A percentile compares a stretch with the other conserved stretches of the same genome.
phyloP scores from a whole-genome alignment of 257 asterid species.

The Plantago ovata region DNA sequence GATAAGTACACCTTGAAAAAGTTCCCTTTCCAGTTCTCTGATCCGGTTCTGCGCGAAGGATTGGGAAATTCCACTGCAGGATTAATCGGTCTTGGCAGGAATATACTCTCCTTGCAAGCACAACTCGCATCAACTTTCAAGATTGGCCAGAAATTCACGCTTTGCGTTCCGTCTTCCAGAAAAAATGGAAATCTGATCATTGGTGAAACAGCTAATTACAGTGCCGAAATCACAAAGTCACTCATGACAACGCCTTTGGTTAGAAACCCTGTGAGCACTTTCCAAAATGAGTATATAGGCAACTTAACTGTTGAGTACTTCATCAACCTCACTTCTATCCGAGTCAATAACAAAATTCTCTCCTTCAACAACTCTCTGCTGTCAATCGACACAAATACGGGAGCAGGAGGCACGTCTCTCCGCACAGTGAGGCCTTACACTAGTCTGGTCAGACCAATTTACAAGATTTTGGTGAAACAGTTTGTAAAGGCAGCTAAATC shows the following conservation, averaged over 20 bases:
- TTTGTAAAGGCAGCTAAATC: slow-evolving; percentile 33
- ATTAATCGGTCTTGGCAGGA: slow-evolving; percentile 38
- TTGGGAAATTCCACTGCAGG: slow-evolving; percentile 31
- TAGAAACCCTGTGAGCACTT: slow-evolving; percentile 35
- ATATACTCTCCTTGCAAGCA: slow-evolving; percentile 33
- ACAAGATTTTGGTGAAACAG: slow-evolving; percentile 26
- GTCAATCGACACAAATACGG: slow-evolving; percentile 29
- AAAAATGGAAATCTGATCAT: slow-evolving; percentile 28
- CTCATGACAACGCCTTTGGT: slow-evolving; percentile 31
- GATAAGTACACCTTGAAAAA: slow-evolving; percentile 17
- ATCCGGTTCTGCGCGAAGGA: slow-evolving; percentile 29
- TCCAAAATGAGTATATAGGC: slow-evolving; percentile 27
- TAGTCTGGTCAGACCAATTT: slow-evolving; percentile 33
- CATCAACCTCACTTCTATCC: slow-evolving; percentile 32
- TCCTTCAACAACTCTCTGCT: slow-evolving; percentile 37
- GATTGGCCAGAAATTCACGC: slow-evolving; percentile 25
- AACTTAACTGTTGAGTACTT: slow-evolving; percentile 36
- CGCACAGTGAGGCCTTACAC: slow-evolving; percentile 52
- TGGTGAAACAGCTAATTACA: slow-evolving; percentile 18
- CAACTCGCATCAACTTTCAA: slow-evolving; percentile 35
- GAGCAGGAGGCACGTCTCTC: slow-evolving; percentile 44
- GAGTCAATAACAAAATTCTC: slow-evolving; percentile 28
- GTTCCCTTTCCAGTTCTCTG: slow-evolving; percentile 46
- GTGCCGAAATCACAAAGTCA: slow-evolving; percentile 25
- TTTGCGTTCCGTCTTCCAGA: slow-evolving; percentile 39